These are phyloP conservation scores for Cryphonectria radicalis DNA, from an alignment of 2,329 filamentous ascomycete species.

Conservation along the genomic window DNA sequence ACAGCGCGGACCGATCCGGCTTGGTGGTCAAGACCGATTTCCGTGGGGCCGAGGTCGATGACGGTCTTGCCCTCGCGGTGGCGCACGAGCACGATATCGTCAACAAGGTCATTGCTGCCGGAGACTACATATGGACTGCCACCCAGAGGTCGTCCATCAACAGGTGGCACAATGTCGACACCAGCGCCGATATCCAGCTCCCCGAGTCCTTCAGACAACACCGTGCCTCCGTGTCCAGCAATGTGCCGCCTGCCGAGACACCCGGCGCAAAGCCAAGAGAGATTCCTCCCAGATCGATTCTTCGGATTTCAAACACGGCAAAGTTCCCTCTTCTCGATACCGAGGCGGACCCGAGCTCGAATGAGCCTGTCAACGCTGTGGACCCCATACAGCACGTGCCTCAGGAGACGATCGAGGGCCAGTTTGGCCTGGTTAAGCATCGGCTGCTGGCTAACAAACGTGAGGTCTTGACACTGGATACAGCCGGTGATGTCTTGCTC, in stretches of 20 bases:
- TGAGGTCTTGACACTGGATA: constrained; percentile 88
- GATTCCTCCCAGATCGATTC: constrained; percentile 76
- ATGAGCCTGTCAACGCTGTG: constrained; percentile 45
- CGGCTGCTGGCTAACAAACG: constrained; percentile 88
- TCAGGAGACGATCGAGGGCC: constrained; percentile 87
- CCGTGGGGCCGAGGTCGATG: constrained; percentile 77
- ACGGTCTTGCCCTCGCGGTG: constrained; percentile 87
- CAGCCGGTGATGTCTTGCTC: constrained; percentile 89
- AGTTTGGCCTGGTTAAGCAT: constrained; percentile 94
- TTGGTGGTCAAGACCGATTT: constrained; percentile 96
- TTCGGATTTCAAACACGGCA: constrained; percentile 84
- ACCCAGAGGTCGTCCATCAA: constrained; percentile 92
- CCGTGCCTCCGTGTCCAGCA: constrained; percentile 49
- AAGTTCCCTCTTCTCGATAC: constrained; percentile 67
- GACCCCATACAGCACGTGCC: constrained; percentile 71
- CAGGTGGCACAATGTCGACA: constrained; percentile 87
- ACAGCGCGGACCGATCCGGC: constrained; percentile 90
- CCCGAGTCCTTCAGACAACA: constrained; percentile 58
- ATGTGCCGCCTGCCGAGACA: constrained; percentile 40
- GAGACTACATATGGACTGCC: constrained; percentile 85
- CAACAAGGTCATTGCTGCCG: constrained; percentile 68
- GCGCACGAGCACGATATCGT: constrained; percentile 90
- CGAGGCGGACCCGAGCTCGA: constrained; percentile 53
- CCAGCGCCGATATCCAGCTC: constrained; percentile 70
- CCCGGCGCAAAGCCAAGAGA: constrained; percentile 55